Conservation (phyloP, 2,329 filamentous ascomycete genomes). For the Monosporascus sp. region DNA sequence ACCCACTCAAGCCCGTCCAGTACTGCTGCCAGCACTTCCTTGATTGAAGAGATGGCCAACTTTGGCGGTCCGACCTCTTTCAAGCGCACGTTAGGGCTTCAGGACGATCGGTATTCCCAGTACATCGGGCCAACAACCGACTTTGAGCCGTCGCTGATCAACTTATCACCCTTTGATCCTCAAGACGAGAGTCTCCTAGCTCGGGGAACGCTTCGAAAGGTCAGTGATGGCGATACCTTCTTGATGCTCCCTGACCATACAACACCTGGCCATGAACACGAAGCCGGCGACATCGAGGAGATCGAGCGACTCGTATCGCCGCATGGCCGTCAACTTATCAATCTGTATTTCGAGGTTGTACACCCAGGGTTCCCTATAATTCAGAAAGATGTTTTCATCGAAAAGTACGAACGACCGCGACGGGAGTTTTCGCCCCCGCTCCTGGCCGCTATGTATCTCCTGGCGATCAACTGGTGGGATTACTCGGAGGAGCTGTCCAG, state of each 20-base stretch:
- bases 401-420: conserved; percentile 69
- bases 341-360: conserved; percentile 75
- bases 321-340: conserved; percentile 70
- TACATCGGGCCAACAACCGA: conserved; percentile 80
- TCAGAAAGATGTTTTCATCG: conserved; percentile 73
- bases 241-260: conserved; percentile 70
- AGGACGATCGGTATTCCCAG: conserved; percentile 73
- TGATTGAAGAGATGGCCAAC: conserved; percentile 67
- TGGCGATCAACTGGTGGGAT: conserved; percentile 86
- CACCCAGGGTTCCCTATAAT: conserved; percentile 80
- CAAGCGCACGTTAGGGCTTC: conserved; percentile 68
- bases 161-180: conserved; percentile 72
- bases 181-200: conserved; percentile 74
- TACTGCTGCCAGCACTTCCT: conserved; percentile 55
- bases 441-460: conserved; percentile 74
- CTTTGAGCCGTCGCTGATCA: conserved; percentile 78
- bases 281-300: conserved; percentile 61
- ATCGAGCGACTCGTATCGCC: conserved; percentile 73
- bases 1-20: conserved; percentile 56
- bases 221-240: conserved; percentile 74
- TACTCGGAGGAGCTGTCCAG: conserved; percentile 61
- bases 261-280: conserved; percentile 67
- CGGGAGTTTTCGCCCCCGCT: conserved; percentile 71
- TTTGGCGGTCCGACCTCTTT: conserved; percentile 61
- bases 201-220: conserved; percentile 64